Evolutionary conservation across 169 alveolate genomes (phyloP), one percentile per base, ranked within the genome.

Genomic region (Eimeria brunetti): DNA sequence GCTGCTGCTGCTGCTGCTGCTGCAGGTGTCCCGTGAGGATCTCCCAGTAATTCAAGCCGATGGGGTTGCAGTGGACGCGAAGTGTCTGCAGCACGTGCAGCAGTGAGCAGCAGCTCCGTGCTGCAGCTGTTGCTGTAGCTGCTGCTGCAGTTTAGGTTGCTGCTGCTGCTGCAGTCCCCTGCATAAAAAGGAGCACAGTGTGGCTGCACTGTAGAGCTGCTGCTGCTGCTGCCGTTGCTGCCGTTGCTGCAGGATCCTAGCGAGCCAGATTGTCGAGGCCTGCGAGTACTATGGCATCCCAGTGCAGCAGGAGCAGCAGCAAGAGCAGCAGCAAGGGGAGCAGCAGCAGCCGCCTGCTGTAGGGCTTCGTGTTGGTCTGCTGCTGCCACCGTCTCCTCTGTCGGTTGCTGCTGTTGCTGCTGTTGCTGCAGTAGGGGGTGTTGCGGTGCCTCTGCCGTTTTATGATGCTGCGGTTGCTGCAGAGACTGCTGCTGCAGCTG

Each of bases 381-480:
- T 84, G 78, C 60, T 84, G 78, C 91, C 91, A 0, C 78, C 76
- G 36, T 84, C 91, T 16, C 78, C 91, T 12, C 38, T 84, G 33
- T 51, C 41, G 27, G 12, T 84, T 84, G 91, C 78, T 58, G 91
- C 91, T 7, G 30, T 84, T 30, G 91, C 80, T 56, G 91, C 91
- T 56, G 76, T 84, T 84, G 91, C 80, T 33, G 76, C 91, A 18
- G 18, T 84, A 30, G 91, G 76, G 4, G 91, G 91, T 53, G 62
- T 58, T 11, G 91, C 91, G 36, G 91, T 33, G 46, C 91, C 76
- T 4, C 58, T 84, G 36, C 91, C 91, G n/a, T 84, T 84, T 44
- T 36, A 33, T 20, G 91, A 84, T 84, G 91, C 91, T 56, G 91
- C 91, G 56, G 91, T 84, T 84, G 91, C 91, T 56, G 91, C 76